Percentiles rank a stretch among this genome's conserved stretches.
Conservation (phyloP, 306 rosid species). For the Quercus suber region DNA sequence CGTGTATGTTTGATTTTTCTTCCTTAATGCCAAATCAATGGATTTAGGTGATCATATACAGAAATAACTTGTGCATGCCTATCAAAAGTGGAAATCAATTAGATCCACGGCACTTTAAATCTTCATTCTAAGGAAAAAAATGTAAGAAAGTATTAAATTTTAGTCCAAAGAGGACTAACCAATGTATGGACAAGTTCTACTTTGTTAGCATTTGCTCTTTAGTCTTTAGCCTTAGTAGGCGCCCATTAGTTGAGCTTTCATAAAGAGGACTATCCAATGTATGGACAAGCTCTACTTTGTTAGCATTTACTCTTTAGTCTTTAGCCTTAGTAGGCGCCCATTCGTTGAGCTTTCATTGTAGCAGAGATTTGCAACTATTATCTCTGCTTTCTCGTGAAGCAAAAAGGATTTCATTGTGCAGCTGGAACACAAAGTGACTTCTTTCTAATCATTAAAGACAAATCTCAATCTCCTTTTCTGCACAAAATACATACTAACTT, state of each 20-base stretch:
- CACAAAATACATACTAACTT: not conserved
- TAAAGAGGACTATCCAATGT: not conserved
- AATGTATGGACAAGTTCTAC: slow-evolving; percentile 1
- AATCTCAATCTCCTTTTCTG: not conserved
- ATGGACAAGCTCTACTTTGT: not conserved
- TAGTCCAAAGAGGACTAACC: not conserved
- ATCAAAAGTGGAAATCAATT: not conserved
- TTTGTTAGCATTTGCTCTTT: slow-evolving; percentile 1
- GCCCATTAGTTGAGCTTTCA: slow-evolving; percentile 17
- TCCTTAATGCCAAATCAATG: not conserved
- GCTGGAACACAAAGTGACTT: slow-evolving; percentile 26
- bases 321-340: slow-evolving; percentile 35
- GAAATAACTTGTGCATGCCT: slow-evolving; percentile 1
- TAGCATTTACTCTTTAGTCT: slow-evolving; percentile 16
- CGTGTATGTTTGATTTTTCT: too few relatives aligned
- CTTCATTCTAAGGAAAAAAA: slow-evolving; percentile 1
- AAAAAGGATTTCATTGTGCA: slow-evolving; percentile 7
- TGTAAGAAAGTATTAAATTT: slow-evolving; percentile 16
- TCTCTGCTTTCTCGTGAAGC: slow-evolving; percentile 1
- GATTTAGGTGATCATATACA: not conserved
- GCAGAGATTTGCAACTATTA: slow-evolving; percentile 20
- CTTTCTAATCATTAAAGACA: not conserved
- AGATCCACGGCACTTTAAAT: slow-evolving; percentile 6
- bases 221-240: slow-evolving; percentile 33
- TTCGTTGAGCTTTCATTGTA: slow-evolving; percentile 12